phyloP scores from a whole-genome alignment of 164 flowering plant species.

The Tinospora cordifolia region DNA sequence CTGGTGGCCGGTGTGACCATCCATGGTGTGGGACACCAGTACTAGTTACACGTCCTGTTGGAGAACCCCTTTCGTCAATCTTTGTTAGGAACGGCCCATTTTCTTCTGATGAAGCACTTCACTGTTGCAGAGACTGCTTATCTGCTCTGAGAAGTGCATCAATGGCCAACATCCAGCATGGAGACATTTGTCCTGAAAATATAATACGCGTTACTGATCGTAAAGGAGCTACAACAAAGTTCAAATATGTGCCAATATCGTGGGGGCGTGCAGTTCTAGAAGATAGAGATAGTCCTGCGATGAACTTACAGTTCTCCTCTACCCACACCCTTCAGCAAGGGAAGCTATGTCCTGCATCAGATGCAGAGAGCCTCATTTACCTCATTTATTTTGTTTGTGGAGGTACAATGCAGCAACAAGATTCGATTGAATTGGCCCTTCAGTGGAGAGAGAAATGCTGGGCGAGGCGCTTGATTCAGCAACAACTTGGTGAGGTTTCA shows the following conservation, averaged over 20 bases:
- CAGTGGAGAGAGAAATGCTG: constrained; percentile 83
- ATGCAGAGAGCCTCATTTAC: constrained; percentile 76
- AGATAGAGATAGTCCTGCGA: constrained; percentile 71
- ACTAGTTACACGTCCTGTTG: constrained; percentile 66
- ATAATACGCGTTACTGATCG: constrained; percentile 36
- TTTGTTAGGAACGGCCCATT: constrained; percentile 40
- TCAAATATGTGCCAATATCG: constrained; percentile 33
- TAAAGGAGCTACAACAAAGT: constrained; percentile 21
- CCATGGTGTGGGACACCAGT: constrained; percentile 82
- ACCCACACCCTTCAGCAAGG: constrained; percentile 81
- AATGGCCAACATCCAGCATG: constrained; percentile 58
- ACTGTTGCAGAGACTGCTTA: constrained; percentile 68
- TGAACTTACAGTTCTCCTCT: constrained; percentile 72
- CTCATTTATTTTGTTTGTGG: constrained; percentile 56
- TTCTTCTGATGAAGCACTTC: constrained; percentile 48
- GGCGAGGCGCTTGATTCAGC: constrained; percentile 77
- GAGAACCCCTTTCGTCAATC: constrained; percentile 46
- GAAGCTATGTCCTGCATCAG: constrained; percentile 70
- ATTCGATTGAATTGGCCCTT: constrained; percentile 75
- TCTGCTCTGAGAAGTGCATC: constrained; percentile 57
- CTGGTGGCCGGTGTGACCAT: constrained; percentile 61
- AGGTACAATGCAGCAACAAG: constrained; percentile 52
- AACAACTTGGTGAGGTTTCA: constrained; percentile 75
- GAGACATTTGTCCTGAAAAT: constrained; percentile 80
- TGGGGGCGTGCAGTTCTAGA: constrained; percentile 88